phyloP scores from a whole-genome alignment of 306 rosid species.

The Astragalus glycyphyllos region DNA sequence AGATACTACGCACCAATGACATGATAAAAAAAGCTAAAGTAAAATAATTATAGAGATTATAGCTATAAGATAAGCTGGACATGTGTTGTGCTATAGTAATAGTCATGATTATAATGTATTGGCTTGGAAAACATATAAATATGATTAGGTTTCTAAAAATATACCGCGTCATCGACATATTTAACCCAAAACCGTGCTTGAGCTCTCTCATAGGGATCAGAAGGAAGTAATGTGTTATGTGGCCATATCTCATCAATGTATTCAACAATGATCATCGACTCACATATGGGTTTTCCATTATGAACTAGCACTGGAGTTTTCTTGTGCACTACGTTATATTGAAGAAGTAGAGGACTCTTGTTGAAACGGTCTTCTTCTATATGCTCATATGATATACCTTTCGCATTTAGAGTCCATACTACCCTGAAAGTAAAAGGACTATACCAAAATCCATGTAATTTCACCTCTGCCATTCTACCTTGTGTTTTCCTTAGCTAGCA shows the following conservation, averaged over 20 bases:
- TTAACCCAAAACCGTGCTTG: conserved; percentile 58
- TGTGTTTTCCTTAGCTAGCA: not conserved
- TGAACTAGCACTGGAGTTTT: no score
- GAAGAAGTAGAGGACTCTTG: conserved; percentile 50
- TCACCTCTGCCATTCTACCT: conserved; percentile 41
- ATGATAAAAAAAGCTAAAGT: no score
- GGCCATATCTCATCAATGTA: conserved; percentile 65
- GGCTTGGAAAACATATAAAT: no score
- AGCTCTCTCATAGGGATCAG: conserved; percentile 52
- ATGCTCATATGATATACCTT: conserved; percentile 57
- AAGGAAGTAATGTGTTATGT: conserved; percentile 48
- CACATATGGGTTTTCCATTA: no score
- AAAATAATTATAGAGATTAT: no score
- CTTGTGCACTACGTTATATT: conserved; percentile 53
- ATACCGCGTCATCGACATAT: conserved; percentile 42
- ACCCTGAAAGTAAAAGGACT: conserved; percentile 60
- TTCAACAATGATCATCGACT: conserved; percentile 54
- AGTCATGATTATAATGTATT: no score
- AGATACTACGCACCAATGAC: no score
- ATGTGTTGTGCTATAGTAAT: no score
- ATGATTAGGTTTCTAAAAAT: not conserved
- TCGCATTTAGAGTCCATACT: conserved; percentile 55
- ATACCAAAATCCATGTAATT: conserved; percentile 56
- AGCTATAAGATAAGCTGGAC: no score
- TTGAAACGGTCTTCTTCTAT: conserved; percentile 59